Evolutionary conservation across 2,329 filamentous ascomycete genomes (phyloP).

Genomic region (Ascochyta fabae): DNA sequence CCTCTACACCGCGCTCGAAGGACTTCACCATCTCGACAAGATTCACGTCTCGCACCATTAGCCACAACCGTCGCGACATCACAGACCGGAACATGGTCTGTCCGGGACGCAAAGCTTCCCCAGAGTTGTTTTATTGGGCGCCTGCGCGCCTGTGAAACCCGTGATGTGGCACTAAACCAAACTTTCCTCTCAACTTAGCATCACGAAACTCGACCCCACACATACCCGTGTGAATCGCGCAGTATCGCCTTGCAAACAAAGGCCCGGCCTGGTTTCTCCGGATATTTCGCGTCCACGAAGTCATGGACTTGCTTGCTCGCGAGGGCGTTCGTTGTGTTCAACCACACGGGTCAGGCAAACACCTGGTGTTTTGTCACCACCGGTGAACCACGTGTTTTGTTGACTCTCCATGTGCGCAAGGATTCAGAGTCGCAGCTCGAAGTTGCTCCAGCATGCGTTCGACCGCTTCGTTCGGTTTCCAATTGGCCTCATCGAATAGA

Average conservation of each 20-base stretch:
- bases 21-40: constrained; percentile 1
- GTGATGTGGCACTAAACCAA: constrained; percentile 38
- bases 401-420: neutral
- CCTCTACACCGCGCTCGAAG: constrained; percentile 4
- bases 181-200: constrained; percentile 25
- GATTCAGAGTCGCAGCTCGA: neutral
- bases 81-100: constrained; percentile 27
- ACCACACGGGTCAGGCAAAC: neutral
- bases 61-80: constrained; percentile 16
- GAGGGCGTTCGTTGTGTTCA: neutral
- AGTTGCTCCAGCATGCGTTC: neutral
- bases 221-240: constrained; percentile 19
- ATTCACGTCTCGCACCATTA: constrained; percentile 4
- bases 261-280: constrained; percentile 10
- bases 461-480: neutral
- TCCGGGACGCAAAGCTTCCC: constrained; percentile 29
- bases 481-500: neutral
- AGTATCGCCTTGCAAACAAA: constrained; percentile 23
- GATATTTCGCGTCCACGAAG: constrained; percentile 5
- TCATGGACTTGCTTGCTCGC: constrained; percentile 8
- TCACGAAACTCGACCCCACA: constrained; percentile 30
- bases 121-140: constrained; percentile 21
- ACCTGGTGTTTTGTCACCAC: neutral
- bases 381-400: neutral
- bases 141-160: constrained; percentile 36